Base-by-base conservation (phyloP, 2,329 filamentous ascomycete species). In the Penicillium sp. region DNA sequence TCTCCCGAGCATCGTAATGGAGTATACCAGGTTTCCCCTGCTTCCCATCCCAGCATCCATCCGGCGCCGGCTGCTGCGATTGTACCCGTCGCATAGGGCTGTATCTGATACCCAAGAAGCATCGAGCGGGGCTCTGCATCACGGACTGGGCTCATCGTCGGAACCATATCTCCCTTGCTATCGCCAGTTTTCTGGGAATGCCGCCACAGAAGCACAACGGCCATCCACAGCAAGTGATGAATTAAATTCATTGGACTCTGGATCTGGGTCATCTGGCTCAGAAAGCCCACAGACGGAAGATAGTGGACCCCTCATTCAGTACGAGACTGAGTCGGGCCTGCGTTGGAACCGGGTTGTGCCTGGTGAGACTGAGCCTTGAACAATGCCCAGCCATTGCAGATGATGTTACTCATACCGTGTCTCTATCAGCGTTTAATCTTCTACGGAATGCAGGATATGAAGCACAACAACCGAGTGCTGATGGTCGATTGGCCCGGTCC, bases 371-470 rank as follows among this genome's bases (percentile, higher is more conserved):
- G 16, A 8, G 36, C 9, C 9, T 13, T 31, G 5, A 16, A 16
- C 24, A 34, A 11, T 10, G 14, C 47, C 5, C 31, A 37, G 4
- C 13, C 11, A 23, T 33, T 19, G 11, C 3, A 24, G 18, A 16
- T 10, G 11, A n/a, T 29, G 9, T 48, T 11, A 51, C 56, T 55
- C n/a, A 58, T 36, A 13, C 9, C 9, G 9, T 42, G 10, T 39
- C 14, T 40, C 23, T 23, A 29, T 28, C 34, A 75, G 74, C 72
- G 5, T 67, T 72, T 39, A 69, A 65, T 39, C 65, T 74, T 39
- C 66, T 76, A 21, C 70, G 68, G 13, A 72, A 67, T 61, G 70
- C 71, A 16, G 62, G 67, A 2, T 67, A 64, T 23, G 73, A 76
- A 58, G 69, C 67, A 1, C 70, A 73, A 52, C 68, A 67, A 48